Conservation (phyloP, 345 rosid species). For the Moricandia moricandioides region DNA sequence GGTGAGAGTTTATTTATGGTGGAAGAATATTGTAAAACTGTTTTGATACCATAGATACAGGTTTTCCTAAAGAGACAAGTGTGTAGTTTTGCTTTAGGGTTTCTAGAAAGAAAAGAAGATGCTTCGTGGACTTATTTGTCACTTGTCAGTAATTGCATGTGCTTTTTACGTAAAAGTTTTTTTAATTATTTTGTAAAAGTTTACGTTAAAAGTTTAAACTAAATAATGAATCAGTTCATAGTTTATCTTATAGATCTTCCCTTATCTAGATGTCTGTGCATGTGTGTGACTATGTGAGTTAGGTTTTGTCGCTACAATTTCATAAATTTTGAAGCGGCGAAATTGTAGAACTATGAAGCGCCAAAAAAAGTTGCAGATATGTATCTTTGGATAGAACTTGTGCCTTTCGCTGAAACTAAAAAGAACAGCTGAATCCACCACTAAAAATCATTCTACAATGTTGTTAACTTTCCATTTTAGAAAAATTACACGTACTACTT, state of each 20-base stretch:
- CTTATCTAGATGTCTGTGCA: not conserved
- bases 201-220: not conserved
- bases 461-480: not conserved
- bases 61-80: constrained; percentile 17
- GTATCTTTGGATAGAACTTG: not conserved
- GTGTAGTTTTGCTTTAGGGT: constrained; percentile 16
- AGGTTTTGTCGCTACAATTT: not conserved
- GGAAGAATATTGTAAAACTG: constrained; percentile 15
- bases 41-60: constrained; percentile 28
- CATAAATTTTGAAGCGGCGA: not conserved
- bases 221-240: not conserved
- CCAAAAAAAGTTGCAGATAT: not conserved
- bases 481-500: no score
- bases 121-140: constrained; percentile 33
- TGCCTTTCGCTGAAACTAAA: not conserved
- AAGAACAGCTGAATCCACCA: not conserved
- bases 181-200: no score
- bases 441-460: not conserved
- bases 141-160: constrained; percentile 18
- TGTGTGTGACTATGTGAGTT: not conserved
- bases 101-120: constrained; percentile 37
- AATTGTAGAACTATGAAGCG: not conserved
- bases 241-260: not conserved
- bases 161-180: not conserved
- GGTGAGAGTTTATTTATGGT: constrained; percentile 37